Conservation (phyloP, 331 rosid genomes). For the Stylosanthes scabra region DNA sequence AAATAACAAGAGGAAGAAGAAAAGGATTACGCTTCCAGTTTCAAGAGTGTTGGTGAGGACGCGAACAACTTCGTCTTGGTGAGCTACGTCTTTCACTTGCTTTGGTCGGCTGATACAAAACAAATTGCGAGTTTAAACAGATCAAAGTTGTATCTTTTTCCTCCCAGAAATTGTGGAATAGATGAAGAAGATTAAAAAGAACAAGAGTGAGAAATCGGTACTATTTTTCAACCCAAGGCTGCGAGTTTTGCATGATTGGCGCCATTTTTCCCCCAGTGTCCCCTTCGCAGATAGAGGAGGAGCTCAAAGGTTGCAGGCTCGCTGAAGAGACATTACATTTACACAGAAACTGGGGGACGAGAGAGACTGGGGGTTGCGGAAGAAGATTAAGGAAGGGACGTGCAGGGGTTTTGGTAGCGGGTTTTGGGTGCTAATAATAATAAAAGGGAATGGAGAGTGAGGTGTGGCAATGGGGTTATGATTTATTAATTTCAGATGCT, state of each 20-base stretch:
- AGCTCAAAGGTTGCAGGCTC: too few species aligned
- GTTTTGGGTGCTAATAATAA: too few species aligned
- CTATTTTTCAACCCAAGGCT: constrained; percentile 99
- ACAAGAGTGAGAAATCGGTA: constrained; percentile 29
- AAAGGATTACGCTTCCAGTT: constrained; percentile 66
- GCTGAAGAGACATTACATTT: too few species aligned
- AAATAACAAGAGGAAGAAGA: constrained; percentile 1
- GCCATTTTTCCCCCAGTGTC: constrained; percentile 50
- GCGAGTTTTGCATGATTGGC: constrained; percentile 77
- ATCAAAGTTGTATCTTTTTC: background rate
- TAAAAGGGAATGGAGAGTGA: too few species aligned
- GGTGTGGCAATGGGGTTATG: too few species aligned
- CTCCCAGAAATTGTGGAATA: background rate
- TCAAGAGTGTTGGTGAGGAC: constrained; percentile 93
- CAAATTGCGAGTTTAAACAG: background rate
- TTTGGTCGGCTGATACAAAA: constrained; percentile 70
- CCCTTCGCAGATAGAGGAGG: too few species aligned
- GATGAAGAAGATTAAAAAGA: background rate
- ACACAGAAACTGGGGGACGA: too few species aligned
- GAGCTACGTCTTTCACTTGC: constrained; percentile 93
- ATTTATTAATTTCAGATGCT: too few species aligned
- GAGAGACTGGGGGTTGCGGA: too few species aligned
- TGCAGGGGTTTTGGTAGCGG: too few species aligned
- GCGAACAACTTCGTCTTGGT: constrained; percentile 96
- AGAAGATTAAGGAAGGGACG: too few species aligned